Base-by-base conservation (phyloP, 2,329 filamentous ascomycete genomes). In the Aureobasidium leucospermi region DNA sequence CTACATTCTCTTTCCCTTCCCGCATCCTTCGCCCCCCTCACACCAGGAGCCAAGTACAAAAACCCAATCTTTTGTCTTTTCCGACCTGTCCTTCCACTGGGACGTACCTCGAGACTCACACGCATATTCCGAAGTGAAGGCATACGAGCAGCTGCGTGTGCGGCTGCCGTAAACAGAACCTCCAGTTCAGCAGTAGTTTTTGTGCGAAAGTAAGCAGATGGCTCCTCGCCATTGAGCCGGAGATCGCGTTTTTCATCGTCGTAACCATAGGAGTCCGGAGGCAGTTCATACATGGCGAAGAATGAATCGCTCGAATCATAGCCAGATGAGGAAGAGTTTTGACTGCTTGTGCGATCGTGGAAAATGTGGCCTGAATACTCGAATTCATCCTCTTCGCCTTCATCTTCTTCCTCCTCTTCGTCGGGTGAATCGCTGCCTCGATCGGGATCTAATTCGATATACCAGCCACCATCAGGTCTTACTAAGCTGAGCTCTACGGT, bases 381-480 rank as follows among this genome's bases (percentile, higher is more conserved):
- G 23, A 23, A 23, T 23, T 49, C 47, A 2, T 38, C 47, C 9
- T 36, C 29, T 11, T 23, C n/a, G 5, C 36, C 39, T 10, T 34
- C 13, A 9, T 42, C 49, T 2, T 53, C 51, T 11, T 55, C 51
- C 23, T 56, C 52, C n/a, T 45, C 52, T 23, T 56, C 52, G 13
- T 11, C 28, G 29, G 29, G 34, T 4, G 38, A 34, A 7, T 45
- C 52, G n/a, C 13, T 34, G n/a, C 23, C 39, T 5, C 52, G 52
- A 7, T 45, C 13, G 11, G 39, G 39, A 10, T 56, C 41, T 8
- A 56, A 11, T 11, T 56, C 52, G 5, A 29, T 56, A 13, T 56
- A 56, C 52, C 52, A 56, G 38, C 52, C 52, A 4, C 52, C 52
- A 16, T 56, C 52, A 11, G 52, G 52, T 8, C 52, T 43, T 10